These are phyloP conservation scores for Nepenthes alata DNA, from an alignment of 179 eudicot species.

Conservation along the genomic window DNA sequence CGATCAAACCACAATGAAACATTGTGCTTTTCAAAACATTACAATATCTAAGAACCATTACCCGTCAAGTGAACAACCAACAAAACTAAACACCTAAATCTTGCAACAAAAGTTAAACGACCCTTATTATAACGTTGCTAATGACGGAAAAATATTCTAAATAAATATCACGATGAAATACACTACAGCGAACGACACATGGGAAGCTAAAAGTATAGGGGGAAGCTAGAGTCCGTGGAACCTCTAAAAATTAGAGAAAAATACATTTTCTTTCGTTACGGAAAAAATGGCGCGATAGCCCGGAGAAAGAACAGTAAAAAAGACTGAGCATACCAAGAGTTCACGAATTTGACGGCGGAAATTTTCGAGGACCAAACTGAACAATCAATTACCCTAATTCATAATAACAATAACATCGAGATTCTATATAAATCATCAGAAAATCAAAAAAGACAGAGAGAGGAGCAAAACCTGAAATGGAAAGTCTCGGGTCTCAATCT, in stretches of 20 bases:
- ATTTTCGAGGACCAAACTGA: background rate
- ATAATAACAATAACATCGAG: background rate
- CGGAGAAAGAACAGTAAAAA: background rate
- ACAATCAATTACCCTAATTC: background rate
- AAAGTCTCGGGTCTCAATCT: slow-evolving; percentile 3
- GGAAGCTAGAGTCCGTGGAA: no score
- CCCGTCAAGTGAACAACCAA: no score
- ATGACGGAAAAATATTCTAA: no score
- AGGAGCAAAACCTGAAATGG: background rate
- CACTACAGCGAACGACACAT: no score
- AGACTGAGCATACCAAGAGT: background rate
- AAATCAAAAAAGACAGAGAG: slow-evolving; percentile 3
- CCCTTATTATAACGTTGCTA: no score
- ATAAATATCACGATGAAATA: no score
- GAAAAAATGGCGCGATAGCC: background rate
- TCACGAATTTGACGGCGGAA: background rate
- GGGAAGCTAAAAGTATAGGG: no score
- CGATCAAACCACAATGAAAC: background rate
- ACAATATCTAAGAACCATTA: background rate
- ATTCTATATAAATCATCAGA: background rate
- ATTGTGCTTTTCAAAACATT: background rate
- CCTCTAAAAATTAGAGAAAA: no score
- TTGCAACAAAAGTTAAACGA: no score
- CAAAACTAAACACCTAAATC: no score
- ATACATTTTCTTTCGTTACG: background rate